phyloP scores from a whole-genome alignment of 208 protist genomes.

The Polymyxa betae region DNA sequence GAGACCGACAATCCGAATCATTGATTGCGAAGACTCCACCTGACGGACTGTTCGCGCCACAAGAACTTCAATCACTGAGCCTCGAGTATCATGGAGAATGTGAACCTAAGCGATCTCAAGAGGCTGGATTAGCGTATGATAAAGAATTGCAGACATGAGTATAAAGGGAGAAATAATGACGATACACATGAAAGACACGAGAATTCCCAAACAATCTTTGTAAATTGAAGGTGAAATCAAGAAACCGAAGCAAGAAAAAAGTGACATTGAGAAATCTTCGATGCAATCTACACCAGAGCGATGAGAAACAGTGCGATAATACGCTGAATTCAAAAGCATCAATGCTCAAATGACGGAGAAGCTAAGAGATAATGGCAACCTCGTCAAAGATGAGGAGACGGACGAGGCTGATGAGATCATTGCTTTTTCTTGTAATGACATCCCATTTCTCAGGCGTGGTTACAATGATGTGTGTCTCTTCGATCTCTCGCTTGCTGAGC shows the following conservation, averaged over 20 bases:
- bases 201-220: too few species aligned
- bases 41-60: slow-evolving; percentile 90
- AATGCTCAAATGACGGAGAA: too few species aligned
- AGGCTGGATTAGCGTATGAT: neutral
- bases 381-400: slow-evolving; percentile 40
- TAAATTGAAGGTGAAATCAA: too few species aligned
- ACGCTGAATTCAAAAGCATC: too few species aligned
- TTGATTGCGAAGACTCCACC: slow-evolving; percentile 61
- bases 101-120: slow-evolving; percentile 86
- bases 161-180: neutral
- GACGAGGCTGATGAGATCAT: slow-evolving; percentile 71
- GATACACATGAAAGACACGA: neutral
- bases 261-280: too few species aligned
- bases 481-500: slow-evolving; percentile 93
- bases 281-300: too few species aligned
- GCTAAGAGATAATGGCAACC: slow-evolving; percentile 8
- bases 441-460: slow-evolving; percentile 99
- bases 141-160: too few species aligned
- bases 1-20: slow-evolving; percentile 95
- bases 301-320: too few species aligned
- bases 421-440: slow-evolving; percentile 96
- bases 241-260: too few species aligned
- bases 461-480: slow-evolving; percentile 83
- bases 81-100: slow-evolving; percentile 97
- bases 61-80: slow-evolving; percentile 97